A percentile compares a stretch with the other conserved stretches of the same genome.
Conservation (phyloP, 2,329 filamentous ascomycete genomes). For the Magnaporthiopsis poae region DNA sequence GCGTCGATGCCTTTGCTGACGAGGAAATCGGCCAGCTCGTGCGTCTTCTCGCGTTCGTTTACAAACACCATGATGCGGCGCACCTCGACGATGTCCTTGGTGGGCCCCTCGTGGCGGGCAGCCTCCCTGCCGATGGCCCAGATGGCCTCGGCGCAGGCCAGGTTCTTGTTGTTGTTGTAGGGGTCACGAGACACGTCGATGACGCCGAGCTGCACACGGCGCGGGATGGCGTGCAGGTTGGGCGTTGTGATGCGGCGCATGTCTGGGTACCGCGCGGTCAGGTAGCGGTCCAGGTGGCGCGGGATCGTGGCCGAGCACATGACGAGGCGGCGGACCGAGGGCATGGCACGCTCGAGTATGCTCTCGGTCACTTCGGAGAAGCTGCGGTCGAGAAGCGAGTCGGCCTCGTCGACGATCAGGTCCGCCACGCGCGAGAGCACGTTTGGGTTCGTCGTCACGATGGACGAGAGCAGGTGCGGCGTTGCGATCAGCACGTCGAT, state of each 20-base stretch:
- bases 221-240: slow-evolving; percentile 89
- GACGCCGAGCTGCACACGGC: slow-evolving; percentile 85
- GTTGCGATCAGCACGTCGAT: slow-evolving; percentile 82
- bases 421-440: slow-evolving; percentile 85
- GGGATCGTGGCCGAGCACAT: slow-evolving; percentile 96
- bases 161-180: slow-evolving; percentile 81
- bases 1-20: slow-evolving; percentile 80
- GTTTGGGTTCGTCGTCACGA: slow-evolving; percentile 81
- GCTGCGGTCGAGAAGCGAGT: slow-evolving; percentile 87
- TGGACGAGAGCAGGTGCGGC: slow-evolving; percentile 78
- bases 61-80: slow-evolving; percentile 54
- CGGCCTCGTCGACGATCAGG: slow-evolving; percentile 86
- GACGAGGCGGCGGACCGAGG: slow-evolving; percentile 75
- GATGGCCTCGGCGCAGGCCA: slow-evolving; percentile 90
- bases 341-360: slow-evolving; percentile 71
- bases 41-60: slow-evolving; percentile 36
- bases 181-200: slow-evolving; percentile 87
- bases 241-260: slow-evolving; percentile 83
- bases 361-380: slow-evolving; percentile 75
- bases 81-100: slow-evolving; percentile 50
- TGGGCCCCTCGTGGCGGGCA: slow-evolving; percentile 44
- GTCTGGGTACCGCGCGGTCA: slow-evolving; percentile 72
- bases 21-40: slow-evolving; percentile 71
- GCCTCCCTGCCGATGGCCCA: slow-evolving; percentile 82
- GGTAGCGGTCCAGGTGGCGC: slow-evolving; percentile 71